Evolutionary conservation across 2,329 filamentous ascomycete genomes (phyloP), one percentile per base, ranked within the genome.

Genomic region (Xylogone sp.): DNA sequence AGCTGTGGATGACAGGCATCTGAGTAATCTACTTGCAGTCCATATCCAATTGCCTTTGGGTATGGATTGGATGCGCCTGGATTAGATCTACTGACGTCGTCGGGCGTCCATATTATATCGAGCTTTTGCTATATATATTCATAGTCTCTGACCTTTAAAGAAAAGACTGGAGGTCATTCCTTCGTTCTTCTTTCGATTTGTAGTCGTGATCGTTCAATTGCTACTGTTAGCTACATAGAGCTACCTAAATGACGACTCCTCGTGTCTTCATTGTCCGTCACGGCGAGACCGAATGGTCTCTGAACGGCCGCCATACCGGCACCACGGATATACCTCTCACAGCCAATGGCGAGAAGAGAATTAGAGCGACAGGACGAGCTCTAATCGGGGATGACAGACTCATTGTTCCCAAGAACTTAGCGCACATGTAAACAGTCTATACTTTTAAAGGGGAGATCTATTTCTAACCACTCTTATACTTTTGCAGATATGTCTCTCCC

Each of bases 201-300:
- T 20, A n/a, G 21, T 45, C 20, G n/a, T 19, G 4, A 4, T 45
- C 34, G n/a, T 9, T 6, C n/a, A 39, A 39, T 39, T 39, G 16
- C 21, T 24, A 45, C 4, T 24, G 5, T 19, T 21, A 19, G 16
- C 9, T 16, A 24, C 21, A 12, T 8, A 19, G 12, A 24, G 18
- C 6, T 13, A 7, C n/a, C 34, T 4, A 39, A 16, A 66, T 67
- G 64, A 57, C 63, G 3, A 83, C 85, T 2, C 88, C 89, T 2
- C 81, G 88, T 49, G 84, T 89, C 66, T 93, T 93, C 74, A 82
- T 94, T 60, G 74, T 91, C 67, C 89, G 92, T 61, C 92, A 97
- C 66, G 93, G 92, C 71, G 90, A 97, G 74, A 97, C 92, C 3
- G 90, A 96, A 75, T 97, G 92, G 92, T 95, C 89, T 4, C 82